These are phyloP conservation scores for Coemansia sp. DNA, from an alignment of 192 early-diverging fungal genomes.

Conservation along the genomic window DNA sequence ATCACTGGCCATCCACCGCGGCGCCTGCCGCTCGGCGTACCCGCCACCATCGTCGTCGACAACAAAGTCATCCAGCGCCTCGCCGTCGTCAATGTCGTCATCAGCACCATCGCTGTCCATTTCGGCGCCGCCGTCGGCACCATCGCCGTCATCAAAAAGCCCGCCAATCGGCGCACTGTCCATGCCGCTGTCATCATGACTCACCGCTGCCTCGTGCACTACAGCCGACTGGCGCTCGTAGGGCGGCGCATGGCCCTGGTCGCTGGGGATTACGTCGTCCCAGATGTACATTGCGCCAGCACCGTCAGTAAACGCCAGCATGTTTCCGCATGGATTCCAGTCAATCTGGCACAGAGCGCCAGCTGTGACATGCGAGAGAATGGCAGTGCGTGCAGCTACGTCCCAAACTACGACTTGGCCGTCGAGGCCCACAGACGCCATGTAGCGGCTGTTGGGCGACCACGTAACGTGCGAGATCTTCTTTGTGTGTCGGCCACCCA, in stretches of 20 bases:
- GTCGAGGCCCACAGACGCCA: slow-evolving; percentile 57
- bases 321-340: slow-evolving; percentile 70
- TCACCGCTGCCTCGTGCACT: neutral
- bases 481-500: slow-evolving; percentile 48
- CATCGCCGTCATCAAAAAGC: slow-evolving; percentile 11
- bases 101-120: slow-evolving; percentile 16
- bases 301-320: slow-evolving; percentile 60
- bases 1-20: slow-evolving; percentile 22
- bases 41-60: slow-evolving; percentile 84
- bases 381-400: slow-evolving; percentile 51
- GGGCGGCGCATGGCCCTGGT: slow-evolving; percentile 44
- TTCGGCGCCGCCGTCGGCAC: slow-evolving; percentile 14
- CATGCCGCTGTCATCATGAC: slow-evolving; percentile 15
- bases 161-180: neutral
- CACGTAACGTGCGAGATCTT: slow-evolving; percentile 56
- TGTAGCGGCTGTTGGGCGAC: slow-evolving; percentile 65
- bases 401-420: slow-evolving; percentile 67
- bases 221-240: slow-evolving; percentile 15
- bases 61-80: slow-evolving; percentile 80
- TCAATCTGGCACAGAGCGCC: slow-evolving; percentile 57
- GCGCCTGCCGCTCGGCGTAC: slow-evolving; percentile 57
- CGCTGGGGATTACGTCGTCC: slow-evolving; percentile 57
- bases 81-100: slow-evolving; percentile 51
- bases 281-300: slow-evolving; percentile 59
- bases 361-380: slow-evolving; percentile 39